Percentiles rank a stretch among this genome's conserved stretches.
These are phyloP conservation scores for Alternaria postmessia DNA, from an alignment of 2,329 filamentous ascomycete genomes.

Conservation along the genomic window DNA sequence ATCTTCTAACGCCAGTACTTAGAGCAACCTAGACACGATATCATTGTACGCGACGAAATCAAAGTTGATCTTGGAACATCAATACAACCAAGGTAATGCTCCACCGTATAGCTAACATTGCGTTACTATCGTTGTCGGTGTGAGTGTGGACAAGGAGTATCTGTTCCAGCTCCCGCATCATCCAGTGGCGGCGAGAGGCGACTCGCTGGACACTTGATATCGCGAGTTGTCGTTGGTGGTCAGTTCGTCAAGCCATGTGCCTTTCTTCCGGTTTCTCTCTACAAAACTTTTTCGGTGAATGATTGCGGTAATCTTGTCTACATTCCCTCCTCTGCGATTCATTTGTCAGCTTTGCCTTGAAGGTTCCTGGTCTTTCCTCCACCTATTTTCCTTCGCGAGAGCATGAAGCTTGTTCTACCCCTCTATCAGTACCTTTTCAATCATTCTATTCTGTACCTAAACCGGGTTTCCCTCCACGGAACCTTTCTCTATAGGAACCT, in stretches of 20 bases:
- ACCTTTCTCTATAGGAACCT: too few relatives aligned
- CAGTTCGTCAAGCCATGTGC: background rate
- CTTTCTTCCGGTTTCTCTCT: background rate
- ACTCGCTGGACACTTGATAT: background rate
- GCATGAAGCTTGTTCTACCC: background rate
- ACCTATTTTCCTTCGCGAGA: background rate
- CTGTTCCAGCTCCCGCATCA: background rate
- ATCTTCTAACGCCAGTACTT: background rate
- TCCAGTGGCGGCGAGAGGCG: background rate
- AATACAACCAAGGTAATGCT: background rate
- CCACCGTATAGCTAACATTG: too few relatives aligned
- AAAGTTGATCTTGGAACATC: background rate
- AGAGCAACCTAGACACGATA: background rate
- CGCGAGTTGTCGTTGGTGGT: too few relatives aligned
- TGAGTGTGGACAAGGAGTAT: background rate
- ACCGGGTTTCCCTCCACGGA: too few relatives aligned
- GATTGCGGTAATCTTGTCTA: background rate
- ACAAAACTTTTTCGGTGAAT: background rate
- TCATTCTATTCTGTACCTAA: rapidly evolving
- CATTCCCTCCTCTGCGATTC: background rate
- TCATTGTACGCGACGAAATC: background rate
- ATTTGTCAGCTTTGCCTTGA: background rate
- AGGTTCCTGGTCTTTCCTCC: background rate
- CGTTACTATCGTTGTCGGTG: rapidly evolving
- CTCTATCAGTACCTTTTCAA: background rate